Evolutionary conservation across 192 early-diverging fungal species (phyloP).

Genomic region (Entomortierella parvispora): DNA sequence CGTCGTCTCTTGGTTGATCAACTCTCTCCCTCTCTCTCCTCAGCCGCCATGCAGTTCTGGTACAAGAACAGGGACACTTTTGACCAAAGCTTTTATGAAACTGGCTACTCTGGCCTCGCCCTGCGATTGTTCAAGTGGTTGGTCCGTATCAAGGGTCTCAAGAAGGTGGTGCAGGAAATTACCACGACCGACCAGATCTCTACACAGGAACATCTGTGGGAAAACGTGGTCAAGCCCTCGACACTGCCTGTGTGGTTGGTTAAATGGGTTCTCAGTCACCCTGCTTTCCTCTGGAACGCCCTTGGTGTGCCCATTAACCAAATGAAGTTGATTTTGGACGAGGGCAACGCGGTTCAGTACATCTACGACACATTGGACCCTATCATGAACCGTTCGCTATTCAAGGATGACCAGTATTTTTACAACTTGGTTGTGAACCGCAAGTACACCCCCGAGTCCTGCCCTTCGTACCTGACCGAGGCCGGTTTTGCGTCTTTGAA

Average conservation of each 20-base stretch:
- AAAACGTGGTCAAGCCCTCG: constrained; percentile 69
- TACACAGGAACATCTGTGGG: constrained; percentile 74
- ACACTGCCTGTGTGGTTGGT: constrained; percentile 68
- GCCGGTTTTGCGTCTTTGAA: constrained; percentile 72
- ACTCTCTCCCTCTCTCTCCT: constrained; percentile 76
- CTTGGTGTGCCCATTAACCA: constrained; percentile 88
- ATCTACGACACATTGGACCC: constrained; percentile 87
- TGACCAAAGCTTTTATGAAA: constrained; percentile 78
- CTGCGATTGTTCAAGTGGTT: constrained; percentile 73
- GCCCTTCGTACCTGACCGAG: constrained; percentile 81
- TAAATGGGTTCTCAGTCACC: constrained; percentile 76
- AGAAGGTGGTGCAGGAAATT: constrained; percentile 64
- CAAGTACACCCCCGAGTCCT: constrained; percentile 72
- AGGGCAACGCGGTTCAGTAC: constrained; percentile 82
- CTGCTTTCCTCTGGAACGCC: constrained; percentile 85
- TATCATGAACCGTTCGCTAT: constrained; percentile 67
- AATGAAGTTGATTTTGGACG: constrained; percentile 85
- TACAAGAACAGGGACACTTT: constrained; percentile 68
- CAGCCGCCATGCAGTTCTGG: constrained; percentile 85
- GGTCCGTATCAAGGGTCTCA: constrained; percentile 65
- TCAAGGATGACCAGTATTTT: constrained; percentile 85
- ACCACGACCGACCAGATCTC: constrained; percentile 61
- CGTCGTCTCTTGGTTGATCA: constrained; percentile 66
- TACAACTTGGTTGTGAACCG: constrained; percentile 81
- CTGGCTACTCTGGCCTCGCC: constrained; percentile 85